Percentiles rank a stretch among this genome's conserved stretches.
phyloP scores from a whole-genome alignment of 2,329 filamentous ascomycete genomes.

The Neurospora sp. region DNA sequence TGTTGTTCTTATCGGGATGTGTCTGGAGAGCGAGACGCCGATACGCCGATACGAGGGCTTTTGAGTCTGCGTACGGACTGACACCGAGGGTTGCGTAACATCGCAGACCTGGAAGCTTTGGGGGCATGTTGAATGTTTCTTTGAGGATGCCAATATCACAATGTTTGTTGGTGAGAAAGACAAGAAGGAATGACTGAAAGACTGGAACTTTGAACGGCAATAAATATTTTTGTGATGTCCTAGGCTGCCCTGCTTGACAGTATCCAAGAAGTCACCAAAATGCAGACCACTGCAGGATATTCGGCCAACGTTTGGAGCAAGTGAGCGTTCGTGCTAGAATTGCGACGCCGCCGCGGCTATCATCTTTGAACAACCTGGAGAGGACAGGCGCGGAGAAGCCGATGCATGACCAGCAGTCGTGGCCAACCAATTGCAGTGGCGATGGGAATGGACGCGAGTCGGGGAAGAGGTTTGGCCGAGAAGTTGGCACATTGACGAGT shows the following conservation, averaged over 20 bases:
- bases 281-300: background rate
- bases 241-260: background rate
- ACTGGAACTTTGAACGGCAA: background rate
- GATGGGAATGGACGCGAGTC: too few relatives aligned
- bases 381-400: background rate
- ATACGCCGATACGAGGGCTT: background rate
- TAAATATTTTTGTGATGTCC: background rate
- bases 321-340: background rate
- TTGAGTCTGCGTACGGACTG: background rate
- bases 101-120: background rate
- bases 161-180: background rate
- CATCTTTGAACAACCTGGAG: background rate
- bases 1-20: background rate
- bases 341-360: background rate
- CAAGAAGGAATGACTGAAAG: background rate
- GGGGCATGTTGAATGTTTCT: background rate
- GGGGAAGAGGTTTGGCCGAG: too few relatives aligned
- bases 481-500: too few relatives aligned
- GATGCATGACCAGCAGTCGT: background rate
- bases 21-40: background rate
- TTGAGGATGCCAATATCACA: background rate
- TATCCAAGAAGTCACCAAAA: background rate
- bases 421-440: background rate
- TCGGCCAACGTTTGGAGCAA: background rate
- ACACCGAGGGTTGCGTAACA: background rate